Evolutionary conservation across 1,284 basidiomycete species (phyloP).

Genomic region (Xerocomus amazonicus): DNA sequence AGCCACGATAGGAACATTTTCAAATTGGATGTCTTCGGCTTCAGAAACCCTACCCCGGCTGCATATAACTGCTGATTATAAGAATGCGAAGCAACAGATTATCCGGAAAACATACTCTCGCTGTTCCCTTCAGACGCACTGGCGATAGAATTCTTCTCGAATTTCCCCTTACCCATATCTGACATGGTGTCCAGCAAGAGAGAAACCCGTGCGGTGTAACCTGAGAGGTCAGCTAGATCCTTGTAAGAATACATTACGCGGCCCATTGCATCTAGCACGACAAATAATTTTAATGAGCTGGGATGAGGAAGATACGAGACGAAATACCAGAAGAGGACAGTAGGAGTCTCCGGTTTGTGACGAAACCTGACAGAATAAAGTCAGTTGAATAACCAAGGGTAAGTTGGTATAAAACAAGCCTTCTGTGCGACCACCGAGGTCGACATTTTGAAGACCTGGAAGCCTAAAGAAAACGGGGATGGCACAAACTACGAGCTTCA

Average conservation of each 20-base stretch:
- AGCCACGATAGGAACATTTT: slow-evolving; percentile 92
- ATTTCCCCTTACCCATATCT: slow-evolving; percentile 81
- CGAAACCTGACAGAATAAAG: slow-evolving; percentile 59
- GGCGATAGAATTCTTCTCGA: slow-evolving; percentile 85
- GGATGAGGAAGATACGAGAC: neutral
- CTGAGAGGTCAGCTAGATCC: slow-evolving; percentile 92
- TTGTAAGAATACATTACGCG: slow-evolving; percentile 96
- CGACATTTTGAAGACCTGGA: slow-evolving; percentile 65
- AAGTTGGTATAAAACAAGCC: slow-evolving; percentile 40
- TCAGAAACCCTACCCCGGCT: slow-evolving; percentile 79
- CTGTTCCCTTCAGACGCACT: slow-evolving; percentile 74
- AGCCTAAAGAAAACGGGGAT: slow-evolving; percentile 91
- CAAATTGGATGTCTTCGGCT: slow-evolving; percentile 87
- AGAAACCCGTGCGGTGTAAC: slow-evolving; percentile 91
- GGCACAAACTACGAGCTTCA: slow-evolving; percentile 83
- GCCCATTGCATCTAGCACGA: slow-evolving; percentile 65
- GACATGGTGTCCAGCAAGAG: slow-evolving; percentile 90
- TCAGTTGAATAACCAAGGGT: neutral
- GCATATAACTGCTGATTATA: slow-evolving; percentile 57
- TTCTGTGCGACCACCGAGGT: slow-evolving; percentile 85
- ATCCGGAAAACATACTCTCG: slow-evolving; percentile 51
- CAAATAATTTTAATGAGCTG: neutral
- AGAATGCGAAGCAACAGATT: neutral
- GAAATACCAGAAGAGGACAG: slow-evolving; percentile 70
- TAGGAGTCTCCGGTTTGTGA: slow-evolving; percentile 89